These are phyloP conservation scores for Pinus albicaulis DNA, from an alignment of 75 land plant species.

Conservation along the genomic window DNA sequence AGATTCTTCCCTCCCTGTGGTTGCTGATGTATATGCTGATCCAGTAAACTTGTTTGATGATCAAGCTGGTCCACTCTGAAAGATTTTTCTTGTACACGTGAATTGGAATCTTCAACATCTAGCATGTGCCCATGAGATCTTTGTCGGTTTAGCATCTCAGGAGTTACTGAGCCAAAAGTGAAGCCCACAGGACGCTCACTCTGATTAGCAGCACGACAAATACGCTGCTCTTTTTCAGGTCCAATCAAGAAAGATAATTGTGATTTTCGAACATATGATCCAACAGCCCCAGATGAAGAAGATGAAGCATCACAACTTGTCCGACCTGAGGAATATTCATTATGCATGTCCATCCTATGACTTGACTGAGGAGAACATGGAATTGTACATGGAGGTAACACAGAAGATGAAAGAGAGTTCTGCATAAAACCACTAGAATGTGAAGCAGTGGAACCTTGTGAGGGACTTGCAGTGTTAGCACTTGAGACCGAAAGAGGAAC, in stretches of 20 bases:
- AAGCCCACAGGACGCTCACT: constrained; percentile 26
- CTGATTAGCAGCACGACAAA: background rate
- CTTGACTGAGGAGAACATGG: constrained; percentile 14
- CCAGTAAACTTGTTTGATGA: constrained; percentile 7
- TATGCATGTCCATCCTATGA: constrained; percentile 6
- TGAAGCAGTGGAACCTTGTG: constrained; percentile 19
- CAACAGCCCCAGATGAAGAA: constrained; percentile 17
- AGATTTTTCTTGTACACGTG: background rate
- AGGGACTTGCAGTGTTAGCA: constrained; percentile 7
- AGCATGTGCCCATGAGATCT: background rate
- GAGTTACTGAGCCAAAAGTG: constrained; percentile 69
- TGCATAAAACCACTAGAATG: background rate
- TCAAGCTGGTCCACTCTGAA: background rate
- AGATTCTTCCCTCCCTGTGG: constrained; percentile 4
- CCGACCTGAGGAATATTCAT: background rate
- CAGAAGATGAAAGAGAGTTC: too few species aligned
- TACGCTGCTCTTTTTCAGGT: constrained; percentile 19
- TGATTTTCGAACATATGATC: constrained; percentile 17
- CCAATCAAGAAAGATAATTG: constrained; percentile 12
- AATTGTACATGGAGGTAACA: background rate
- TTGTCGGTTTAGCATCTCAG: constrained; percentile 26
- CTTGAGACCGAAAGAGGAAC: constrained; percentile 17
- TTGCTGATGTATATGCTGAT: constrained; percentile 3
- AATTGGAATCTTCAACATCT: background rate
- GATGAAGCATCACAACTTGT: constrained; percentile 1